Conservation (phyloP, 768 basidiomycete genomes). For the Hericium coralloides region DNA sequence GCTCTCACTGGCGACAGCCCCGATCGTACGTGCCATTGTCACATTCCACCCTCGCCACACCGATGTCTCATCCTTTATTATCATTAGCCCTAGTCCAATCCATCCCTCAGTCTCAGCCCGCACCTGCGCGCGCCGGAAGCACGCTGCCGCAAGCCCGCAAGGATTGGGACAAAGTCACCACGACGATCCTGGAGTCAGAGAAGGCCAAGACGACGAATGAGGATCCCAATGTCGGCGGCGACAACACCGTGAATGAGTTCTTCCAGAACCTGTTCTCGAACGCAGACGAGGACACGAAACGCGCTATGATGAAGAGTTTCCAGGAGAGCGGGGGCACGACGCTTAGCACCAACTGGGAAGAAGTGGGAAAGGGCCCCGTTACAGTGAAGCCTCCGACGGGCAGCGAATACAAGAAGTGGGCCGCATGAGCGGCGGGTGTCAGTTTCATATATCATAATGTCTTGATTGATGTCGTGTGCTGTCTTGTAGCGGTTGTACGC, state of each 20-base stretch:
- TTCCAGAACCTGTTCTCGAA: conserved; percentile 88
- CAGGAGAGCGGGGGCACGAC: conserved; percentile 92
- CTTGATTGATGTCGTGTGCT: no score
- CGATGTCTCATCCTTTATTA: background rate
- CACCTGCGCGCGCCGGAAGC: conserved; percentile 21
- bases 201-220: conserved; percentile 63
- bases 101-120: conserved; percentile 14
- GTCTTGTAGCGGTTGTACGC: no score
- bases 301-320: conserved; percentile 98
- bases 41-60: background rate
- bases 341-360: conserved; percentile 92
- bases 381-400: conserved; percentile 80
- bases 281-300: conserved; percentile 84
- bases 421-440: no score
- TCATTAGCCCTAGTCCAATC: conserved; percentile 20
- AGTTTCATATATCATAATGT: no score
- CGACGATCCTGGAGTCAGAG: conserved; percentile 53
- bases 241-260: conserved; percentile 76
- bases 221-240: conserved; percentile 87
- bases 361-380: conserved; percentile 62
- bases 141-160: conserved; percentile 42
- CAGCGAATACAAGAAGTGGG: conserved; percentile 79
- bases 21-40: conserved; percentile 45
- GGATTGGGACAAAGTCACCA: conserved; percentile 88
- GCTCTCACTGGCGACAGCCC: conserved; percentile 64